phyloP scores from a whole-genome alignment of 2,329 filamentous ascomycete species.

The Pseudocercospora fuligena region DNA sequence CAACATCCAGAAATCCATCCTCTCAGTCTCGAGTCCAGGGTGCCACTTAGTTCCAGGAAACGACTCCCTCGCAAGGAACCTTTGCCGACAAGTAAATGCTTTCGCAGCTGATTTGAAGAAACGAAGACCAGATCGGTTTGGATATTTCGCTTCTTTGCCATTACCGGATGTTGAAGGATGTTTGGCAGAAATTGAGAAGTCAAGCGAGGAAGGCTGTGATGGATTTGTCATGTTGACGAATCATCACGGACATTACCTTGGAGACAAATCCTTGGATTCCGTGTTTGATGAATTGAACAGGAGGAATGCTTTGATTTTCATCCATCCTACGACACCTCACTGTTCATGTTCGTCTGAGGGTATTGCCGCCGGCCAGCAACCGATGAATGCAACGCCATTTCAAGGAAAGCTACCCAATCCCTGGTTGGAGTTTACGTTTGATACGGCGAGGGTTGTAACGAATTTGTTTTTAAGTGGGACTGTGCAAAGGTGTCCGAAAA shows the following conservation, averaged over 20 bases:
- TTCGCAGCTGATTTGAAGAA: conserved; percentile 49
- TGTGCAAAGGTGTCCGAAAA: conserved; percentile 50
- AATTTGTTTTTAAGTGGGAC: conserved; percentile 57
- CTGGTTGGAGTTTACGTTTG: conserved; percentile 60
- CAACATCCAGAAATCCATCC: conserved; percentile 57
- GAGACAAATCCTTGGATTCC: conserved; percentile 50
- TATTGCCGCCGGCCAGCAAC: conserved; percentile 25
- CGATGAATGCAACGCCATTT: conserved; percentile 44
- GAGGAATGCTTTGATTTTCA: conserved; percentile 56
- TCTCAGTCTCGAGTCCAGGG: conserved; percentile 61
- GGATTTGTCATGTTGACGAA: conserved; percentile 60
- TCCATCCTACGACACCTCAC: conserved; percentile 60
- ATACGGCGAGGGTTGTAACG: conserved; percentile 55
- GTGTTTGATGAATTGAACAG: conserved; percentile 57
- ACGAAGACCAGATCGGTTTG: conserved; percentile 48
- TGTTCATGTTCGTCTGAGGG: conserved; percentile 37
- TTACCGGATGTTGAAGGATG: conserved; percentile 55
- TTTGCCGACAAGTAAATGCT: conserved; percentile 50
- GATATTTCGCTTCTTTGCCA: conserved; percentile 60
- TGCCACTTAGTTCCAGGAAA: conserved; percentile 52
- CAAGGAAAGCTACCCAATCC: conserved; percentile 48
- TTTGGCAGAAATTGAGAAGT: conserved; percentile 54
- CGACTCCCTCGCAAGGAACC: conserved; percentile 40
- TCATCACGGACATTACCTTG: conserved; percentile 58
- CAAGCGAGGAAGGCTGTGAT: conserved; percentile 52